phyloP scores from a whole-genome alignment of 345 rosid genomes.

The Salix suchowensis region DNA sequence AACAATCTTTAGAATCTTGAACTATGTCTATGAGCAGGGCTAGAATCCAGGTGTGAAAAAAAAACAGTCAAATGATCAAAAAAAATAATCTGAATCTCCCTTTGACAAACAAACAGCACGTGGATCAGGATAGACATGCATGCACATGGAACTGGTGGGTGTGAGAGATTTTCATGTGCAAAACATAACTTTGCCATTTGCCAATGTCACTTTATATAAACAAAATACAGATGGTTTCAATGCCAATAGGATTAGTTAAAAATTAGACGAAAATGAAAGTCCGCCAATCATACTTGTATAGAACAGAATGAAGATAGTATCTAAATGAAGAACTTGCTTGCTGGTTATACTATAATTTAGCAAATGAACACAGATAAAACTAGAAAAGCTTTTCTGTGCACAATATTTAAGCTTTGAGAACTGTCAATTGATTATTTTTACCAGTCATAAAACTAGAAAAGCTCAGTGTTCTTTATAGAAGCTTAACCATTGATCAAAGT shows the following conservation, averaged over 20 bases:
- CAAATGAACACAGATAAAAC: too few species aligned
- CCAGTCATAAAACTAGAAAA: too few species aligned
- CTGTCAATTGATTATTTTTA: too few species aligned
- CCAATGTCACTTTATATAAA: background rate
- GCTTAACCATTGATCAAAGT: too few species aligned
- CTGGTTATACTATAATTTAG: too few species aligned
- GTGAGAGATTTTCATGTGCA: background rate
- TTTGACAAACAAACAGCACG: background rate
- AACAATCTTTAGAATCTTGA: background rate
- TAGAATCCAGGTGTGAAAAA: background rate
- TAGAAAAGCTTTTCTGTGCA: too few species aligned
- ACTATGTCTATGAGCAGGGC: background rate
- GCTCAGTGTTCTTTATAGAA: too few species aligned
- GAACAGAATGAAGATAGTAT: background rate
- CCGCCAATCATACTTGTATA: background rate
- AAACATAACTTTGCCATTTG: background rate
- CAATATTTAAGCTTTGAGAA: too few species aligned
- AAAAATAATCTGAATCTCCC: background rate
- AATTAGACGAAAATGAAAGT: too few species aligned
- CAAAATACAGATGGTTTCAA: background rate
- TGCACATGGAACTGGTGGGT: background rate
- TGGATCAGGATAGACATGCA: background rate
- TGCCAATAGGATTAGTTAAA: background rate
- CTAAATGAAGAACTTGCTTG: too few species aligned
- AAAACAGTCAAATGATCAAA: background rate